Percentiles rank a stretch among this genome's conserved stretches.
Conservation (phyloP, 1,284 basidiomycete genomes). For the Farysia itapuensis region DNA sequence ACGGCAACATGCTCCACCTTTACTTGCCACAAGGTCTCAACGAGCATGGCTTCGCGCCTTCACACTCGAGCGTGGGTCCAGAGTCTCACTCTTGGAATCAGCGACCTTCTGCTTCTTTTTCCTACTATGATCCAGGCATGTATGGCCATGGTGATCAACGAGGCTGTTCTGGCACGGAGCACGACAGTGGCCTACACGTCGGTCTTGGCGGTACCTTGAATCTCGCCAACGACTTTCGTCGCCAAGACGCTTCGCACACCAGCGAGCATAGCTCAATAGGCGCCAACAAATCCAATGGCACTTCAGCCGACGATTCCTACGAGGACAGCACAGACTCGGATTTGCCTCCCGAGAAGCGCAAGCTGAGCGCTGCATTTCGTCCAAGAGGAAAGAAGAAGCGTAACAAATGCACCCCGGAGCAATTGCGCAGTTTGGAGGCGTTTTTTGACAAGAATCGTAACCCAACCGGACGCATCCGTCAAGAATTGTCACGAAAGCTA, state of each 20-base stretch:
- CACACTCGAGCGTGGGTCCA: no score
- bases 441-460: conserved; percentile 51
- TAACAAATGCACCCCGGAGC: conserved; percentile 48
- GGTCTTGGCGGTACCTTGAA: conserved; percentile 16
- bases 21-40: no score
- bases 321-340: conserved; percentile 36
- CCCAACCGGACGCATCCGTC: conserved; percentile 36
- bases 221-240: no score
- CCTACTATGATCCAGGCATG: background rate
- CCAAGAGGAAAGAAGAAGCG: conserved; percentile 41
- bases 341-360: conserved; percentile 27
- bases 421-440: conserved; percentile 37
- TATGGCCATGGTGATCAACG: background rate
- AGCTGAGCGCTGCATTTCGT: conserved; percentile 30
- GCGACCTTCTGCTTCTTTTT: background rate
- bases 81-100: conserved; percentile 12
- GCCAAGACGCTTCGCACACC: no score
- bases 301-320: conserved; percentile 27
- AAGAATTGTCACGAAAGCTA: conserved; percentile 37
- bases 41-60: no score
- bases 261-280: no score
- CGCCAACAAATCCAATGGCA: no score
- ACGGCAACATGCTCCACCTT: no score
- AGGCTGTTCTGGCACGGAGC: conserved; percentile 14
- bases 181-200: conserved; percentile 9